phyloP scores from a whole-genome alignment of 2,329 filamentous ascomycete genomes.

The Verticillium longisporum region DNA sequence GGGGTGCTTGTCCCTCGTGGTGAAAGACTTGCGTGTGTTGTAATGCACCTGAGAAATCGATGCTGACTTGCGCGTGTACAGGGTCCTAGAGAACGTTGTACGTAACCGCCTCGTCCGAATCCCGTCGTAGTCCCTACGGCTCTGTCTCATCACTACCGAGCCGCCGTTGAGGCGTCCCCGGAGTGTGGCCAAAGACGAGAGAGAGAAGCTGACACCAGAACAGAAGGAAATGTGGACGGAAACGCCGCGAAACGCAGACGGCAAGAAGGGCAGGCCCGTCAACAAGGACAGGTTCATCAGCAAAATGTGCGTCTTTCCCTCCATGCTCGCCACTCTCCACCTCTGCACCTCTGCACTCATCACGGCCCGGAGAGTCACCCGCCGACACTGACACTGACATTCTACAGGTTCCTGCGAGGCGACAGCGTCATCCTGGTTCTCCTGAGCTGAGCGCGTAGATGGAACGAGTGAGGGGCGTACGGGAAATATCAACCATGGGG shows the following conservation, averaged over 20 bases:
- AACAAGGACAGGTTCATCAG: constrained; percentile 99
- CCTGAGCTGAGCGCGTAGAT: constrained; percentile 49
- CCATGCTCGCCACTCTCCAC: not conserved
- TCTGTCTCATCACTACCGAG: no score
- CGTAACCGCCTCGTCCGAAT: not conserved
- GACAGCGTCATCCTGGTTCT: constrained; percentile 85
- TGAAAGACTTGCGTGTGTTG: constrained; percentile 25
- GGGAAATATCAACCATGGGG: not conserved
- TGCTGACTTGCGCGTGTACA: constrained; percentile 4
- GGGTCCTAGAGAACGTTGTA: constrained; percentile 24
- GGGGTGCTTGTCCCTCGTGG: no score
- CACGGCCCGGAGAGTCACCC: not conserved
- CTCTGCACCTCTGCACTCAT: not conserved
- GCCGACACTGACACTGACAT: not conserved
- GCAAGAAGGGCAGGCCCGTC: constrained; percentile 82
- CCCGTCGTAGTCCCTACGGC: no score
- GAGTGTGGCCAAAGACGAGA: not conserved
- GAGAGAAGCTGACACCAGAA: constrained; percentile 34
- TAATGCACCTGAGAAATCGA: not conserved
- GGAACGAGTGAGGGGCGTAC: not conserved
- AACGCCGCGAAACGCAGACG: constrained; percentile 72
- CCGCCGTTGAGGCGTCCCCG: no score
- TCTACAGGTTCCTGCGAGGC: constrained; percentile 68
- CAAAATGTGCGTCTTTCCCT: constrained; percentile 68
- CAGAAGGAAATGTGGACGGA: constrained; percentile 93